These are phyloP conservation scores for Pontederia crassipes DNA, from an alignment of 176 grass and related monocot genomes.

Conservation along the genomic window DNA sequence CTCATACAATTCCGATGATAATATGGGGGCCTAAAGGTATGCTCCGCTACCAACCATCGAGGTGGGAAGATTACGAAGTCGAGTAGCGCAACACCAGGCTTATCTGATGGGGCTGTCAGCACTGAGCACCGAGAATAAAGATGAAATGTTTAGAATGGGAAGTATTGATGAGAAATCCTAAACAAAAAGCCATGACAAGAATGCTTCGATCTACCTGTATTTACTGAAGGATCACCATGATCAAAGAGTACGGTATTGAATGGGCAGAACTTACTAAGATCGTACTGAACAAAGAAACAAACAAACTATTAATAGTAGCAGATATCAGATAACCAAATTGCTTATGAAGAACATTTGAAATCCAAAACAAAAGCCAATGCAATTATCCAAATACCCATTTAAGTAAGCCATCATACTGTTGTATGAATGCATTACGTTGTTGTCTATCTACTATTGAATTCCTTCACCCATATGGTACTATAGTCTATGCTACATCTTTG, in stretches of 20 bases:
- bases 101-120: constrained; percentile 72
- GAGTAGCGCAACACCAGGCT: constrained; percentile 71
- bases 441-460: too few relatives aligned
- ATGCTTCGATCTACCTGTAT: constrained; percentile 44
- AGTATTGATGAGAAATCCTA: too few relatives aligned
- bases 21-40: constrained; percentile 84
- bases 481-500: too few relatives aligned
- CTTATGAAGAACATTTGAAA: background rate
- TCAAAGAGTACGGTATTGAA: constrained; percentile 91
- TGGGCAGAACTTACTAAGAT: constrained; percentile 85
- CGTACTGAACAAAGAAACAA: constrained; percentile 47
- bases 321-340: constrained; percentile 1
- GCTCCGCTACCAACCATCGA: constrained; percentile 81
- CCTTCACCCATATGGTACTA: too few relatives aligned
- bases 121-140: constrained; percentile 31
- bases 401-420: too few relatives aligned
- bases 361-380: background rate
- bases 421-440: too few relatives aligned
- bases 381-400: background rate
- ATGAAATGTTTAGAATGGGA: background rate
- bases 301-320: constrained; percentile 1
- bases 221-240: constrained; percentile 69
- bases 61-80: constrained; percentile 94
- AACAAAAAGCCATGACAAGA: too few relatives aligned
- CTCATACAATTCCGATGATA: constrained; percentile 97